A percentile compares a stretch with the other conserved stretches of the same genome.
These are phyloP conservation scores for Echium plantagineum DNA, from an alignment of 257 asterid genomes.

Conservation along the genomic window DNA sequence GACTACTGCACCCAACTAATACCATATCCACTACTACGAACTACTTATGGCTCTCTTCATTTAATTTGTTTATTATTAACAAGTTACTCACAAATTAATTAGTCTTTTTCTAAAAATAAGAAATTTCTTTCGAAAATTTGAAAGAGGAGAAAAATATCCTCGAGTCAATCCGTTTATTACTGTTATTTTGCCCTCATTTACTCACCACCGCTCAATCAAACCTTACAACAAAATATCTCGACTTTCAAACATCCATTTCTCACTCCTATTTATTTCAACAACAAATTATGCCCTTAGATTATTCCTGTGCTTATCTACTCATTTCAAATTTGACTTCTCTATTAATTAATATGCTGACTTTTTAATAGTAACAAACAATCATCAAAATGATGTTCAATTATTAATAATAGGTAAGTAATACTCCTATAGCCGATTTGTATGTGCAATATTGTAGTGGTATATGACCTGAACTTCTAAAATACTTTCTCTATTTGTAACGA, in stretches of 20 bases:
- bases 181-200: conserved; percentile 19
- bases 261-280: conserved; percentile 27
- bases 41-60: too few species aligned
- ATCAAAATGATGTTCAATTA: conserved; percentile 7
- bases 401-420: too few species aligned
- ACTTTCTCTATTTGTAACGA: conserved; percentile 17
- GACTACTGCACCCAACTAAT: too few species aligned
- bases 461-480: too few species aligned
- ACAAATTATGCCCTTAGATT: conserved; percentile 33
- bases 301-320: neutral
- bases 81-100: too few species aligned
- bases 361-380: conserved; percentile 2
- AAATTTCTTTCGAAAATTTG: too few species aligned
- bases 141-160: conserved; percentile 14
- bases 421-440: too few species aligned
- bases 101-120: too few species aligned
- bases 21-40: too few species aligned
- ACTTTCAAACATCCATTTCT: conserved; percentile 27
- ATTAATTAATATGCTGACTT: conserved; percentile 34
- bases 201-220: conserved; percentile 36
- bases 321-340: conserved; percentile 18
- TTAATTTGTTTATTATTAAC: too few species aligned
- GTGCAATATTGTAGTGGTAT: too few species aligned
- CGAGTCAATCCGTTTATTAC: conserved; percentile 30
- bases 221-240: conserved; percentile 29